Evolutionary conservation across 2,329 filamentous ascomycete genomes (phyloP), one percentile per base, ranked within the genome.

Genomic region (Septoria linicola): DNA sequence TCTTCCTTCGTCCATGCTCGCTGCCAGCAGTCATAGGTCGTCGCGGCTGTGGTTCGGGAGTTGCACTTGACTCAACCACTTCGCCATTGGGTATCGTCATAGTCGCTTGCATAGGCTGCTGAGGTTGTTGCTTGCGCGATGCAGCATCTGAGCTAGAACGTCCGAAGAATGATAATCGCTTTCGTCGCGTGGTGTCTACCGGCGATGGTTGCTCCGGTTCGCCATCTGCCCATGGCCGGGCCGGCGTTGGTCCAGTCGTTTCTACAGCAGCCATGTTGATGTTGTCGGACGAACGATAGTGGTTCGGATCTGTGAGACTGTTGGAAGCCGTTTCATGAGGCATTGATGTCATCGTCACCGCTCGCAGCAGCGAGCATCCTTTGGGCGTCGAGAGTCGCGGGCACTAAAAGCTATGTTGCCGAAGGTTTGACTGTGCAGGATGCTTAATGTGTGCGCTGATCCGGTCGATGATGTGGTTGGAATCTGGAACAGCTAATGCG

Each of bases 81-180:
- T 32, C 40, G 32, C 21, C 44, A 14, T 42, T 42, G 37, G 44
- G 40, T 4, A 35, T 49, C 25, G 43, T 43, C 40, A 55, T 51
- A 0, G 51, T 53, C 4, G 53, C 45, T 23, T 57, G 56, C 17
- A 54, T 23, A 17, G 56, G 42, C 16, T 54, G 42, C 39, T 44
- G 21, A 20, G 51, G 35, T 32, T 51, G 39, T n/a, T 41, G 50
- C 35, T 47, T 51, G 23, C 47, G 42, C 27, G 47, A 57, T 13
- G 58, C 46, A 21, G 57, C 54, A 36, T 63, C 61, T 31, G 57
- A 59, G 20, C 45, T 54, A 21, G 59, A 50, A 8, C 61, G 59
- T 35, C 56, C 55, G 41, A 63, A 63, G 58, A 63, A 61, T 4
- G 61, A 63, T 17, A 61, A 52, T 34, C 60, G 54, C 46, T 62